A percentile compares a stretch with the other conserved stretches of the same genome.
Conservation (phyloP, 305 asterid species). For the Coffea humblotiana region DNA sequence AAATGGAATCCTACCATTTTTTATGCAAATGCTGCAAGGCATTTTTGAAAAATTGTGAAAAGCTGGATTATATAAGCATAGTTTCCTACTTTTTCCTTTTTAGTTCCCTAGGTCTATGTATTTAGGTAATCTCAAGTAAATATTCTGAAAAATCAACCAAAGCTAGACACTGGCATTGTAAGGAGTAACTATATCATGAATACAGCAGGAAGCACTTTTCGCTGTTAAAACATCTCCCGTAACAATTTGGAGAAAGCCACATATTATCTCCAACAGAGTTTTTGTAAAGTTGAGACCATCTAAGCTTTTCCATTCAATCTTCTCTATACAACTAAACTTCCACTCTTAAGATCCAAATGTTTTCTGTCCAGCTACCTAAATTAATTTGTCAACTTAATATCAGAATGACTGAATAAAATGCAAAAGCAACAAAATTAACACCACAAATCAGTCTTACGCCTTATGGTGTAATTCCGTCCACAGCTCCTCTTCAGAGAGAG, state of each 20-base stretch:
- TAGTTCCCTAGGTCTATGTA: no score
- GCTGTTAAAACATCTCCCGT: not conserved
- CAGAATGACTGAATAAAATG: conserved; percentile 2
- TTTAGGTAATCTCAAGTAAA: no score
- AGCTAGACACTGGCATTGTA: not conserved
- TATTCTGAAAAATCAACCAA: not conserved
- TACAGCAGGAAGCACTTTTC: not conserved
- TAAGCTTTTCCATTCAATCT: not conserved
- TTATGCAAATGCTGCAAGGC: not conserved
- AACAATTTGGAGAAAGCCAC: not conserved
- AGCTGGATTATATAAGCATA: not conserved
- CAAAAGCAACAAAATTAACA: conserved; percentile 14
- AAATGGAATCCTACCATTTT: not conserved
- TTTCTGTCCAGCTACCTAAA: not conserved
- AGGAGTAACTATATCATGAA: not conserved
- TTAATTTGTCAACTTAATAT: not conserved
- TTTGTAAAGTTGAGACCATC: not conserved
- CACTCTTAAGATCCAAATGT: not conserved
- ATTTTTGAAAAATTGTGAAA: not conserved
- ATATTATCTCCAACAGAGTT: not conserved
- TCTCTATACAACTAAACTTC: not conserved
- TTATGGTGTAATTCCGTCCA: conserved; percentile 72
- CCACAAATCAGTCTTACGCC: conserved; percentile 57
- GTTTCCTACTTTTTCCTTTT: not conserved
- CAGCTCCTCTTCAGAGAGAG: conserved; percentile 84